Base-by-base conservation (phyloP, 2,329 filamentous ascomycete species). In the Alternaria metachromatica region DNA sequence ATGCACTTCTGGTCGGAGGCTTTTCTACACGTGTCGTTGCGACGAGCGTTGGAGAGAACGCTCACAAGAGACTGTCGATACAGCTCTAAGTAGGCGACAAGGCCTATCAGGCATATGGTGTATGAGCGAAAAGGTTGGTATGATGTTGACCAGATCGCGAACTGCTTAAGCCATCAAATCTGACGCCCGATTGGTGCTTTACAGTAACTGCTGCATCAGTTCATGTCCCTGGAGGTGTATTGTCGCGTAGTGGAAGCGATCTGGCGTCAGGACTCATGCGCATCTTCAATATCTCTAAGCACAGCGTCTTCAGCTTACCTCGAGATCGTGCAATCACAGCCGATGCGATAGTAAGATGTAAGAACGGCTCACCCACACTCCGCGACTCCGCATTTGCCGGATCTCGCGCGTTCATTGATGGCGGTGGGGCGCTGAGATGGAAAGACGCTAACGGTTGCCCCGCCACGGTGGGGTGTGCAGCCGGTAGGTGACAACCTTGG, bases 21-120 rank as follows among this genome's bases (percentile, higher is more conserved):
- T 23, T 15, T 18, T 21, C 45, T 26, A n/a, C 13, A 48, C 23
- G 21, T 1, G n/a, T 33, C 48, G 0, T 21, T 15, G 26, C 10
- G 18, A 15, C 9, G 0, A 9, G 33, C 18, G 49, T 15, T 33
- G 9, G 0, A 30, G 12, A 50, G 18, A 18, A 50, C 12, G 25
- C 10, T 0, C 48, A 13, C 18, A n/a, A 12, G 85, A 91, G 28
- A 92, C 88, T 2, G 88, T 92, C 68, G 92, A 91, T 80, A 90
- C 86, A 2, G 88, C 86, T 2, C 89, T 89, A 89, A 90, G 66
- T 83, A 89, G 60, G 90, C 89, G 33, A 87, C 88, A 79, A 80
- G 82, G 8, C 78, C 92, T 33, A 86, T 90, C 70, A 89, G 89
- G 11, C 84, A 87, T 0, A 78, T 92, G 41, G 83, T 86, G 11